Conservation (phyloP, 2,329 filamentous ascomycete species). For the Pseudophaeomoniella oleicola region DNA sequence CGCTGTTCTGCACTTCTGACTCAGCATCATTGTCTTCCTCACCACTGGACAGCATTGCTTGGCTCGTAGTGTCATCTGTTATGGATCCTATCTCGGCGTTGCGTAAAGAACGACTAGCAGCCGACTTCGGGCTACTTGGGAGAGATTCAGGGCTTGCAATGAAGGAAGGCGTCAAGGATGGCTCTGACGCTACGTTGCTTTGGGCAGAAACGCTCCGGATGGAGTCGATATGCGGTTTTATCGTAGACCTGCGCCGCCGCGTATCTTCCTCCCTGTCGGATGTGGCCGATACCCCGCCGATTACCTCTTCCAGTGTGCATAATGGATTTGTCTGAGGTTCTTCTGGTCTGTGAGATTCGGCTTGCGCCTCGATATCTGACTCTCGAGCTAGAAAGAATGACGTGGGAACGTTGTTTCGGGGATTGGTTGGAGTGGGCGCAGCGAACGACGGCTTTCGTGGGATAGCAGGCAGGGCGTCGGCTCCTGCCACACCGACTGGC, state of each 20-base stretch:
- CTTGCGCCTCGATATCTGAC: slow-evolving; percentile 28
- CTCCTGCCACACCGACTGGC: slow-evolving; percentile 14
- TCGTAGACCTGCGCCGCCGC: slow-evolving; percentile 5
- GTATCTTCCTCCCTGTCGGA: slow-evolving; percentile 7
- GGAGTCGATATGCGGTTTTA: slow-evolving; percentile 7
- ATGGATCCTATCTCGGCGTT: slow-evolving; percentile 43
- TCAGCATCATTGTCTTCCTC: slow-evolving; percentile 35
- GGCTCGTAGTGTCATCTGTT: slow-evolving; percentile 39
- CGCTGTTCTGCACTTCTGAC: slow-evolving; percentile 19
- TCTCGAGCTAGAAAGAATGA: slow-evolving; percentile 47
- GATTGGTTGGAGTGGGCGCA: slow-evolving; percentile 18
- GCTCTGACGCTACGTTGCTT: slow-evolving; percentile 12
- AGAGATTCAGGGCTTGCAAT: slow-evolving; percentile 31
- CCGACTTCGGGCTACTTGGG: slow-evolving; percentile 45
- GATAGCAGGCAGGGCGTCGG: slow-evolving; percentile 17
- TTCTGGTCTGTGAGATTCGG: slow-evolving; percentile 17
- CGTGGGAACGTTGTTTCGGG: slow-evolving; percentile 29
- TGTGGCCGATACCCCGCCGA: slow-evolving; percentile 14
- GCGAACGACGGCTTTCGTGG: slow-evolving; percentile 21
- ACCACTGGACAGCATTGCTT: slow-evolving; percentile 38
- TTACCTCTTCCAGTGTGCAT: slow-evolving; percentile 16
- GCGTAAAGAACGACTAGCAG: slow-evolving; percentile 42
- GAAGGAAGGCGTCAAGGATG: slow-evolving; percentile 32
- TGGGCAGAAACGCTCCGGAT: slow-evolving; percentile 12
- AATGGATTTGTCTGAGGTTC: slow-evolving; percentile 12